phyloP scores from a whole-genome alignment of 2,329 filamentous ascomycete genomes.

The Ophiocordyceps unilateralis region DNA sequence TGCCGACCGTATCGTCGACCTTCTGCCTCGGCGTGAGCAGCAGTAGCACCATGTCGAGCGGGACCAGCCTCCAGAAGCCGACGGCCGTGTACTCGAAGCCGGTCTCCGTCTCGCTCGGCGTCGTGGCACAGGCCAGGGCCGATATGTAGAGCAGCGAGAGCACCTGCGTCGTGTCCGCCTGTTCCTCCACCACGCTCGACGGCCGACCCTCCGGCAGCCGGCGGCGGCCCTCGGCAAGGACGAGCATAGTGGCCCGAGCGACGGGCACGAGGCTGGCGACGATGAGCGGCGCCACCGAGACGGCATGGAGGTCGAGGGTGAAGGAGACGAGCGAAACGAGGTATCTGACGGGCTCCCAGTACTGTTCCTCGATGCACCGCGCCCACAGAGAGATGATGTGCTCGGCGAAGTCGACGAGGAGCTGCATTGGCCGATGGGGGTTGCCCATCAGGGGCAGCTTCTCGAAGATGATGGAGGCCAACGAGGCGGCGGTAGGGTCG shows the following conservation, averaged over 20 bases:
- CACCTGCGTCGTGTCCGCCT: conserved; percentile 46
- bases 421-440: conserved; percentile 28
- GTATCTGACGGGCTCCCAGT: conserved; percentile 46
- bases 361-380: conserved; percentile 44
- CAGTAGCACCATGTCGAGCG: conserved; percentile 47
- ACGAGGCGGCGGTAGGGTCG: conserved; percentile 32
- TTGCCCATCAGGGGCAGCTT: conserved; percentile 41
- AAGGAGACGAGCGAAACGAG: conserved; percentile 48
- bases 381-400: conserved; percentile 51
- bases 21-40: conserved; percentile 52
- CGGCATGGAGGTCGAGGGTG: conserved; percentile 43
- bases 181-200: conserved; percentile 22
- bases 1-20: conserved; percentile 41
- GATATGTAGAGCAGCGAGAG: conserved; percentile 49
- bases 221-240: conserved; percentile 40
- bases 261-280: conserved; percentile 37
- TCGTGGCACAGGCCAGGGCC: conserved; percentile 40
- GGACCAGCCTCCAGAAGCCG: conserved; percentile 51
- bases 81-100: conserved; percentile 13
- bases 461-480: conserved; percentile 52
- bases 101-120: conserved; percentile 12
- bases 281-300: conserved; percentile 39
- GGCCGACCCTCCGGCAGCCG: conserved; percentile 30
- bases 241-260: conserved; percentile 40
- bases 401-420: conserved; percentile 47